Evolutionary conservation across 2,329 filamentous ascomycete genomes (phyloP), one percentile per base, ranked within the genome.

Genomic region (Aspergillus arachidicola): DNA sequence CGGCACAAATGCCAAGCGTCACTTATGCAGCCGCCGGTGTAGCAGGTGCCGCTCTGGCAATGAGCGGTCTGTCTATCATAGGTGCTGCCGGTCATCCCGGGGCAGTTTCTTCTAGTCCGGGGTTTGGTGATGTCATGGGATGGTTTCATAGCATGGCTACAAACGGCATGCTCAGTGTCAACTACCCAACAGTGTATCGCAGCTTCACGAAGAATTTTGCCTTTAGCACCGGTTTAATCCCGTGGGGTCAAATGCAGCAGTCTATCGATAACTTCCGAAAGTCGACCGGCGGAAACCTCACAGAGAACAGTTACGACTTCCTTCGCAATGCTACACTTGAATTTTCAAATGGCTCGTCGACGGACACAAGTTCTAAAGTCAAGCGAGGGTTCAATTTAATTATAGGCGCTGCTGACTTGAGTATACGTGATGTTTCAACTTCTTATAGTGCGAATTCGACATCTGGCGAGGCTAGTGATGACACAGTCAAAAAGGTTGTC

Each of bases 81-180:
- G 86, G 86, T 57, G 84, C 87, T 43, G 86, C 84, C 10, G 78
- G 89, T 21, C 84, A 85, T 23, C 81, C 85, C 12, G 91, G 89
- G 16, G 83, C 84, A 14, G 84, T 87, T 2, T 85, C 90, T 12
- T 83, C 89, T 46, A 95, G 92, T 70, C 95, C 95, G 30, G 92
- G 90, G 59, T 97, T 98, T 75, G 85, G 85, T 51, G 92, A 97
- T 73, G 89, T 96, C 55, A 86, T 97, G 69, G 89, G 90, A 65
- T 96, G 92, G 87, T 97, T 98, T 78, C 94, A 98, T 79, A 90
- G 91, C 57, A 91, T 98, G 84, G 93, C 95, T 32, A 91, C 95
- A 83, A 97, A 95, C 78, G 94, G 95, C 68, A 98, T 98, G 95
- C 85, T 97, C 76, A 96, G 92, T 64, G 94, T 96, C 71, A 87